Conservation (phyloP, 805 yeast genomes). For the Ogataea pignaliae region DNA sequence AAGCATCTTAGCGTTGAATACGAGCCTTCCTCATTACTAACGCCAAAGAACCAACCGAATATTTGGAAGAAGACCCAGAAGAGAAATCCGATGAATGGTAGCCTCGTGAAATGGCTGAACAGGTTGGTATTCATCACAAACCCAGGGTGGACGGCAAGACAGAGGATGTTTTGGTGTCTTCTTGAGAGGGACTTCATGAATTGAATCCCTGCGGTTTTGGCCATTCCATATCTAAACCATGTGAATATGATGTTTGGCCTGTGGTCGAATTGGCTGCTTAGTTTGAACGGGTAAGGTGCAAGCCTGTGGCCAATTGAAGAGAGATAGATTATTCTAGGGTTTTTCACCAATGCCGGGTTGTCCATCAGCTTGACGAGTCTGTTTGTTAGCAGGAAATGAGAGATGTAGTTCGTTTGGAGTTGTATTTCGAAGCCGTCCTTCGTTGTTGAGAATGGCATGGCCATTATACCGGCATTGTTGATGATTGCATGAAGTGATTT, state of each 20-base stretch:
- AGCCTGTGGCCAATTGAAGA: constrained; percentile 64
- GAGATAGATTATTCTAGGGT: constrained; percentile 57
- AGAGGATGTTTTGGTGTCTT: constrained; percentile 60
- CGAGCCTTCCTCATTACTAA: constrained; percentile 67
- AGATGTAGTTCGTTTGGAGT: constrained; percentile 70
- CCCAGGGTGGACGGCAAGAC: constrained; percentile 77
- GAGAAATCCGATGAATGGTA: constrained; percentile 71
- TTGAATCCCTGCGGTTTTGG: constrained; percentile 77
- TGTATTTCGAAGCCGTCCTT: constrained; percentile 69
- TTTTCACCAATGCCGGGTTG: constrained; percentile 20
- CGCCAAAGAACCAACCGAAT: constrained; percentile 67
- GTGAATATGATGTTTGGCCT: constrained; percentile 67
- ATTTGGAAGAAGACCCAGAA: constrained; percentile 70
- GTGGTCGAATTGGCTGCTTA: constrained; percentile 47
- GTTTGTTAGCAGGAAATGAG: constrained; percentile 70
- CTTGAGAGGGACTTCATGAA: constrained; percentile 59
- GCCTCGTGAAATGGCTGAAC: constrained; percentile 70
- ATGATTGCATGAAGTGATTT: constrained; percentile 54
- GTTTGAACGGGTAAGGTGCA: constrained; percentile 42
- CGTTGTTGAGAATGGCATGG: constrained; percentile 62
- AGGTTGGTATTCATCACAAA: constrained; percentile 78
- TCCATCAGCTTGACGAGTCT: constrained; percentile 51
- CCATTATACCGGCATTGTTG: constrained; percentile 80
- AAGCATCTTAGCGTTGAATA: constrained; percentile 61
- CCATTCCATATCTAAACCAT: constrained; percentile 72